Evolutionary conservation across 1,139 yeast species (phyloP), one percentile per base, ranked within the genome.

Genomic region (Yamadazyma sp.): DNA sequence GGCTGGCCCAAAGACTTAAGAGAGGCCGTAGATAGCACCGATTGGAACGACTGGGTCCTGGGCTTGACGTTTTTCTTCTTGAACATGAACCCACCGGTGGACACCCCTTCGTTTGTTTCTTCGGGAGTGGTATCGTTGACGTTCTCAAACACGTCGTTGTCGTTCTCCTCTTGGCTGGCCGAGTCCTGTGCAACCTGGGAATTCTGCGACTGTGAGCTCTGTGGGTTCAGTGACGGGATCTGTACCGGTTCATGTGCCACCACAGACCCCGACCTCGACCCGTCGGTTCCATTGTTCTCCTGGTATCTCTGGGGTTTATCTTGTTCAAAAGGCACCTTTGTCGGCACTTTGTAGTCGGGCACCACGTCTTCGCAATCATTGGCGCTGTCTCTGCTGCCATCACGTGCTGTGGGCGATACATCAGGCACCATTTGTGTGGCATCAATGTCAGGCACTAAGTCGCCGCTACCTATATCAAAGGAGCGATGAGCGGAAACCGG

Each of bases 21-120:
- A 1, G 85, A 78, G 3, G 81, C 81, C 18, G 80, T 73, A 25
- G 83, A 77, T 40, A 80, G 62, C n/a, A 79, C 84, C 35, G 81
- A 75, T 52, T 79, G 86, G 34, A 77, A 76, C n/a, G 80, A 75
- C 50, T 77, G 83, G 1, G 82, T 71, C 39, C 85, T 62, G 41
- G 75, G 69, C 14, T 71, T 70, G 14, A 76, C 67, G 31, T 75
- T 72, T 45, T 76, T 73, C 57, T 79, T 79, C 49, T 74, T 76
- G 60, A 80, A 79, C 20, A 39, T 28, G 18, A 33, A 33, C 12
- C 11, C 28, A 7, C 25, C 20, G 10, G 14, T 27, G n/a, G 37
- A 14, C n/a, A 15, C 26, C n/a, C 21, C 17, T 3, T 28, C 37
- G 16, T 21, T 28, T 8, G 13, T 12, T 14, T 13, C 21, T 18